Evolutionary conservation across 169 alveolate species (phyloP).

Genomic region (Plasmodium yoelii): DNA sequence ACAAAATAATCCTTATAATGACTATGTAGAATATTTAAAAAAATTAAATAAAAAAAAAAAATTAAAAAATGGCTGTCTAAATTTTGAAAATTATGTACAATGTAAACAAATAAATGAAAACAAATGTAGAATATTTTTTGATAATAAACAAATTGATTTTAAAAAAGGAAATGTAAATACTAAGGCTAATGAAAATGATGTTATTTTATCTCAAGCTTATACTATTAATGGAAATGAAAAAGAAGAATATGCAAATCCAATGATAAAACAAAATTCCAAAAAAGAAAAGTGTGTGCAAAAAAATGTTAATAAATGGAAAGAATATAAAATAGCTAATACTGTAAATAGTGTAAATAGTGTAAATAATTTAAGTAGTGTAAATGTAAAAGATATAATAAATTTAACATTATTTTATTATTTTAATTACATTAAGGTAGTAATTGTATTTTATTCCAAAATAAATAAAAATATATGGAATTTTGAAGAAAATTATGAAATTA

Average conservation of each 20-base stretch:
- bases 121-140: background rate
- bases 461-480: background rate
- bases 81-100: background rate
- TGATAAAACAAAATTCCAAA: too few species aligned
- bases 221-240: too few species aligned
- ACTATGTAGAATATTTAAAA: background rate
- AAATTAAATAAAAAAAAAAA: background rate
- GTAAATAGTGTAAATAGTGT: slow-evolving; percentile 2
- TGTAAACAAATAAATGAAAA: background rate
- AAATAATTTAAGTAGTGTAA: slow-evolving; percentile 7
- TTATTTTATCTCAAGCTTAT: too few species aligned
- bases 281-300: too few species aligned
- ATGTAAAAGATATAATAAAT: slow-evolving; percentile 44
- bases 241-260: too few species aligned
- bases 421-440: slow-evolving; percentile 15
- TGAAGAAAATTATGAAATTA: background rate
- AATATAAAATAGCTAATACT: background rate
- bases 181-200: too few species aligned
- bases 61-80: background rate
- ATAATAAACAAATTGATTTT: background rate
- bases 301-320: too few species aligned
- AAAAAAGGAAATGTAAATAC: too few species aligned
- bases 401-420: slow-evolving; percentile 40
- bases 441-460: slow-evolving; percentile 19
- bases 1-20: background rate